Base-by-base conservation (phyloP, 306 rosid species). In the Alnus rubra region DNA sequence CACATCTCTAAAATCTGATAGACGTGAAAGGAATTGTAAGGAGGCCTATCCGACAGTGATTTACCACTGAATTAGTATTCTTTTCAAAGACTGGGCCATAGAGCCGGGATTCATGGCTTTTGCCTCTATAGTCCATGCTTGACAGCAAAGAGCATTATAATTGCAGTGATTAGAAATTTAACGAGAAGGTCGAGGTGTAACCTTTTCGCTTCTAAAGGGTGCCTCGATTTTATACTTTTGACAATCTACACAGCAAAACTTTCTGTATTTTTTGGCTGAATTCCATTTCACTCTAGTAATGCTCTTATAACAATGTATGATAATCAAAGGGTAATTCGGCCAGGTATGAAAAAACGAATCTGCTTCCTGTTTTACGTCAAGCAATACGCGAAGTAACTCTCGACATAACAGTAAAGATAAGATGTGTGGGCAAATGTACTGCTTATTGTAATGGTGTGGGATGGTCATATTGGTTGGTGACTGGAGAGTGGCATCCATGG, bases 61-160 rank as follows among this genome's bases (percentile, higher is more conserved):
- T 39, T 23, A 39, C 71, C 48, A 65, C 49, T 37, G 64, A 16
- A 16, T 4, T 16, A 4, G 11, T 67, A 9, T 16, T 68, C 31
- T 68, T 68, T 28, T 23, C 52, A 59, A 18, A 0, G 10, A 42
- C 72, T 44, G 48, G 31, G 16, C 72, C 51, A 42, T 18, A 10
- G 7, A 39, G 51, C 51, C 72, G 72, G 51, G 72, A 68, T 68
- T 68, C 18, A 39, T 68, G 72, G 72, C 72, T 68, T 68, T 68
- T 68, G 51, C 28, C 52, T n/a, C 9, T 9, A 9, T 42, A 13
- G 31, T 64, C 8, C 47, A 14, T 64, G 65, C 65, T 59, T 5
- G 45, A 64, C 70, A 64, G 70, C 70, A 15, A 15, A 42, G 72
- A 68, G 50, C 72, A 68, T 68, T 68, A 42, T 23, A 23, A 23